Evolutionary conservation across 2,329 filamentous ascomycete species (phyloP).

Genomic region (Penicillium polonicum): DNA sequence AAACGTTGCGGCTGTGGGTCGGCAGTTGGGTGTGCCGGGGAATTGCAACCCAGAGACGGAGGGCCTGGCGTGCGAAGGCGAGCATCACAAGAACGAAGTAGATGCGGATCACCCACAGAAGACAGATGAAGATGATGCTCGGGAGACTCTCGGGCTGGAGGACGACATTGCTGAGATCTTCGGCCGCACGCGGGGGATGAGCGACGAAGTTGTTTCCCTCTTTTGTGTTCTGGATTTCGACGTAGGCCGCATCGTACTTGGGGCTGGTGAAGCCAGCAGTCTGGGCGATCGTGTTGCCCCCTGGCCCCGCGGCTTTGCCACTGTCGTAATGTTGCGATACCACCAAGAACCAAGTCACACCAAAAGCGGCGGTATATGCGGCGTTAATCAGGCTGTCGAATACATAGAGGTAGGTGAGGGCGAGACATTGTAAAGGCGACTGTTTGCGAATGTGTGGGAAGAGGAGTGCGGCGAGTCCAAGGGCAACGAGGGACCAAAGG

Average conservation of each 20-base stretch:
- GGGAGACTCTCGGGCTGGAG: constrained; percentile 66
- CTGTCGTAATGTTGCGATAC: constrained; percentile 58
- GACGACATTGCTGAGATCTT: constrained; percentile 62
- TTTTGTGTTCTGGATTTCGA: constrained; percentile 49
- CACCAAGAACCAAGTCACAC: constrained; percentile 81
- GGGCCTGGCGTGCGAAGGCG: constrained; percentile 73
- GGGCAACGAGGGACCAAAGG: constrained; percentile 75
- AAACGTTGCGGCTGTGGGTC: constrained; percentile 44
- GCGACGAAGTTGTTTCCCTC: constrained; percentile 50
- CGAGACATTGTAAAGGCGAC: constrained; percentile 74
- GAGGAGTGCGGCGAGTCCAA: constrained; percentile 67
- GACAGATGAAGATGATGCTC: constrained; percentile 72
- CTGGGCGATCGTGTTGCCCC: constrained; percentile 58
- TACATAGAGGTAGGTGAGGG: constrained; percentile 80
- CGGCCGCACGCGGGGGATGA: constrained; percentile 44
- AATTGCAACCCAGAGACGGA: constrained; percentile 59
- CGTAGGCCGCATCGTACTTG: constrained; percentile 59
- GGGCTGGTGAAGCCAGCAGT: constrained; percentile 65
- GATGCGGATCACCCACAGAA: constrained; percentile 71
- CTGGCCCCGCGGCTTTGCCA: constrained; percentile 46
- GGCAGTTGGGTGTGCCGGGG: constrained; percentile 41
- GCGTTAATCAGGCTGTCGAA: constrained; percentile 80
- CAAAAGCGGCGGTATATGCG: constrained; percentile 78
- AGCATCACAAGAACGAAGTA: constrained; percentile 86
- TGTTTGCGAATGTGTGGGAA: constrained; percentile 77